Conservation (phyloP, 495 filamentous ascomycete species). For the Evernia prunastri region DNA sequence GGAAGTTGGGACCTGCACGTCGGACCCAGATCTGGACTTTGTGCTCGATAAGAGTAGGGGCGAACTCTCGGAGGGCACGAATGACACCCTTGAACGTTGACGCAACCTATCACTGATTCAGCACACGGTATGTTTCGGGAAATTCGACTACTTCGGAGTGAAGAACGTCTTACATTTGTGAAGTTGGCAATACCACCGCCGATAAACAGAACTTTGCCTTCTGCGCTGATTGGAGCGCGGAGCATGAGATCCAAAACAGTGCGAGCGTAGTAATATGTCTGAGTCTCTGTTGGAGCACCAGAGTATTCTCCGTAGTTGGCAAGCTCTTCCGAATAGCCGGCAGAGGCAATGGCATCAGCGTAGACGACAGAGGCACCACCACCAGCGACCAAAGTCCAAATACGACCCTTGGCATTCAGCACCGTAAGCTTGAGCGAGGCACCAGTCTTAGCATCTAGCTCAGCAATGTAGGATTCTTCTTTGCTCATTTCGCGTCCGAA, state of each 20-base stretch:
- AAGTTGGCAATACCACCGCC: constrained; percentile 99
- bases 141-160: not conserved
- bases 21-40: constrained; percentile 99
- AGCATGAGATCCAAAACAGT: constrained; percentile 98
- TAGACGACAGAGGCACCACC: constrained; percentile 99
- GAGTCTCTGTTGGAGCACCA: constrained; percentile 93
- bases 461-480: constrained; percentile 97
- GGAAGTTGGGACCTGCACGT: constrained; percentile 98
- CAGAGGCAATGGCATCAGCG: constrained; percentile 95
- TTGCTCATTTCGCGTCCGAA: constrained; percentile 97
- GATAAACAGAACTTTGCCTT: constrained; percentile 98
- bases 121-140: not conserved
- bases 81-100: constrained; percentile 99
- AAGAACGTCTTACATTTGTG: constrained; percentile 58
- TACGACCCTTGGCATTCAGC: constrained; percentile 80
- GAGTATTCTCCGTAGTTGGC: constrained; percentile 99
- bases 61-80: constrained; percentile 87
- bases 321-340: constrained; percentile 90
- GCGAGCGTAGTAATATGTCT: constrained; percentile 96
- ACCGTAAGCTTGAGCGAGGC: constrained; percentile 97
- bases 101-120: constrained; percentile 56
- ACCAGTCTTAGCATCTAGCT: constrained; percentile 98
- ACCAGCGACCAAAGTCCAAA: constrained; percentile 98
- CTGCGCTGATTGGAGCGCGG: constrained; percentile 71
- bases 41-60: constrained; percentile 83